Evolutionary conservation across 306 rosid genomes (phyloP), one percentile per base, ranked within the genome.

Genomic region (Dicorynia guianensis): DNA sequence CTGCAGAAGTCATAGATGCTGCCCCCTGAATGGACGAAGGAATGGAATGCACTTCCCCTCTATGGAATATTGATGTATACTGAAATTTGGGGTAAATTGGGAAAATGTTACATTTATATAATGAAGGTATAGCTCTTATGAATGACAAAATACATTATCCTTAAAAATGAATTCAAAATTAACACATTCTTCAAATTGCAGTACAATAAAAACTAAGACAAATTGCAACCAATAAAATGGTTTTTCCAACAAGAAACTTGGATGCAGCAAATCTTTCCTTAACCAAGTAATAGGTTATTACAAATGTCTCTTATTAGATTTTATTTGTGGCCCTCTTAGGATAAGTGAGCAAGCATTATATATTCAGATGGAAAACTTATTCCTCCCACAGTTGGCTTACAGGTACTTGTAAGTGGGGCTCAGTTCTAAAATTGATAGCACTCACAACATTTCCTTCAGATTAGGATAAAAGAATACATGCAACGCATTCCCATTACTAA

Each of bases 11-110:
- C 82, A 94, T 72, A 63, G 98, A 92, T 61, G 96, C 85, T n/a
- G 89, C 67, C 64, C 97, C 97, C 75, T 88, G 96, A 61, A 89
- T 57, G 43, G 98, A 89, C 34, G 98, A 90, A 60, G 97, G 80
- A 55, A 87, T n/a, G 5, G 98, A 86, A 85, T 90, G 92, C 69
- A 60, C 80, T 75, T 95, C 98, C 39, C 87, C 92, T 79, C 98
- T 90, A 63, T 85, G 89, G 76, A 95, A 95, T 69, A 95, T 71
- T 75, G 94, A 71, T 55, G 97, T 43, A 77, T 92, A 95, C 98
- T 95, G 84, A 79, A 85, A 75, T 69, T 72, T 55, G 50, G 65
- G 71, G 38, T 25, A 65, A 36, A 76, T 13, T 25, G 43, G 60
- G 11, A 74, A 71, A 55, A 52, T 14, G 76, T 76, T 56, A 83